Percentiles rank a stretch among this genome's conserved stretches.
These are phyloP conservation scores for Colletotrichum incanum DNA, from an alignment of 2,329 filamentous ascomycete species.

Conservation along the genomic window DNA sequence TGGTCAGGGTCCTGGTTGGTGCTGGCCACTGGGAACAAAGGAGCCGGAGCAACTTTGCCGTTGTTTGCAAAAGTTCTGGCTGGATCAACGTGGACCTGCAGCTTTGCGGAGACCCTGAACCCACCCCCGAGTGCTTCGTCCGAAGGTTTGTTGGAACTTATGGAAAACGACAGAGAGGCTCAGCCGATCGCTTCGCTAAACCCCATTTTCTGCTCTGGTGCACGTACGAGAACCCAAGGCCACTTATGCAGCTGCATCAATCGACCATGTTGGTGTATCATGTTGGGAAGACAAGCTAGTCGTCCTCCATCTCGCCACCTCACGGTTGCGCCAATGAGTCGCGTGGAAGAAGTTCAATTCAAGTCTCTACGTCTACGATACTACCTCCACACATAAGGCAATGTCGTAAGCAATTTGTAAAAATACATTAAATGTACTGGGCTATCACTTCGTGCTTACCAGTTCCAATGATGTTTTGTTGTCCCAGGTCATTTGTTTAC, in stretches of 20 bases:
- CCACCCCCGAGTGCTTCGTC: background rate
- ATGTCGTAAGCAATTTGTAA: too few species aligned
- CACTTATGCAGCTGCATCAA: background rate
- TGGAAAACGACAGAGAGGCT: background rate
- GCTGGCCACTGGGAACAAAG: background rate
- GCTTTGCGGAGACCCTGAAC: background rate
- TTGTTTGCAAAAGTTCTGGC: constrained; percentile 2
- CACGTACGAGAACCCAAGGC: background rate
- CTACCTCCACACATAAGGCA: too few species aligned
- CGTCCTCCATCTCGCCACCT: background rate
- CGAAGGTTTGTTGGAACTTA: background rate
- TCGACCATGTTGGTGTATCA: background rate
- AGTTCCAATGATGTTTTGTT: too few species aligned
- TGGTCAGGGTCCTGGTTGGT: background rate
- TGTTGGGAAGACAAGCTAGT: background rate
- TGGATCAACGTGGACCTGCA: background rate
- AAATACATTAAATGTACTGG: too few species aligned
- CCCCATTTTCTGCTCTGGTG: too few species aligned
- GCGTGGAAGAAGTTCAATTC: background rate
- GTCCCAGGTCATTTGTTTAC: background rate
- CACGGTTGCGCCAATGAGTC: background rate
- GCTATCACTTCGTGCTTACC: too few species aligned
- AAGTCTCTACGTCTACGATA: background rate
- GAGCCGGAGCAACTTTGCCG: background rate
- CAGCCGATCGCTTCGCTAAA: background rate